Percentiles rank a stretch among this genome's conserved stretches.
Evolutionary conservation across 164 flowering plant species (phyloP).

Genomic region (Tetrastigma voinierianum): DNA sequence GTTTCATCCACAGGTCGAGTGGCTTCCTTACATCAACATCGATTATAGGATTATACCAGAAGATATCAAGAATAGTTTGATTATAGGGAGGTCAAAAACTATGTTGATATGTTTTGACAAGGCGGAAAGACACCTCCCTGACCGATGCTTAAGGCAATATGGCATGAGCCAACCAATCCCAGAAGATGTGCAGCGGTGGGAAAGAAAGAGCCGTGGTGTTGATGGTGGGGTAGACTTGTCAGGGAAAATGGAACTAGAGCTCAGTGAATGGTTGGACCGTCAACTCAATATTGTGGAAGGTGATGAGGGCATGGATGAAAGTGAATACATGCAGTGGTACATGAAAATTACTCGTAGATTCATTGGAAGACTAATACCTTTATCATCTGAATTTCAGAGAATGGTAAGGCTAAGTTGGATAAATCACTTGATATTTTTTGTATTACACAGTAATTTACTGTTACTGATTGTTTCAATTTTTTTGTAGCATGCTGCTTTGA

Average conservation of each 20-base stretch:
- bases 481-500: conserved; percentile 51
- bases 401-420: conserved; percentile 30
- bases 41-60: conserved; percentile 43
- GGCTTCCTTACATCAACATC: conserved; percentile 57
- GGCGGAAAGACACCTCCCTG: conserved; percentile 76
- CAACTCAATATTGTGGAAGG: conserved; percentile 39
- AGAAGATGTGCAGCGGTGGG: conserved; percentile 51
- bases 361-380: conserved; percentile 64
- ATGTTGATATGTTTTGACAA: conserved; percentile 79
- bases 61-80: conserved; percentile 30
- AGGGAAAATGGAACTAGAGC: conserved; percentile 51
- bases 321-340: conserved; percentile 67
- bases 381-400: conserved; percentile 59
- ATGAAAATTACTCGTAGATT: conserved; percentile 52
- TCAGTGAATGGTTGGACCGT: conserved; percentile 59
- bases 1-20: conserved; percentile 46
- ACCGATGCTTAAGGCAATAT: conserved; percentile 67
- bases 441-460: not conserved
- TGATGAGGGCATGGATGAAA: conserved; percentile 49
- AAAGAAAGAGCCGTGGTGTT: conserved; percentile 67
- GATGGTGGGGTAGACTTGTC: conserved; percentile 72
- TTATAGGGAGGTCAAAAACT: conserved; percentile 64
- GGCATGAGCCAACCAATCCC: conserved; percentile 61
- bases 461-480: not conserved
- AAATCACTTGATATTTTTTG: not conserved